phyloP scores from a whole-genome alignment of 202 grass and related monocot genomes.

The Bolboschoenoplectus hybrid region DNA sequence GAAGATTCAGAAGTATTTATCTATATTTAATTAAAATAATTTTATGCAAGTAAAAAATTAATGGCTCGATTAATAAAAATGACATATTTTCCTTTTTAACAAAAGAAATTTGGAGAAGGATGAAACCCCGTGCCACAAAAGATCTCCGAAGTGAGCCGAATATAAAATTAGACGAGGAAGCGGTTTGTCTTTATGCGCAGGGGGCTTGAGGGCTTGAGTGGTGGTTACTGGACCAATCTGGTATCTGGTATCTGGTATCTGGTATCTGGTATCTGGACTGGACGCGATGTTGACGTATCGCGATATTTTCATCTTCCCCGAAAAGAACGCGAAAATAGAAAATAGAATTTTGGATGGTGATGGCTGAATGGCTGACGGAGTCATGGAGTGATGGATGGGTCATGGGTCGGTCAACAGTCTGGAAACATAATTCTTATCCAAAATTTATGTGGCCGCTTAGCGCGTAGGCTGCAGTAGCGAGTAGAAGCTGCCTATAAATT shows the following conservation, averaged over 20 bases:
- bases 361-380: no score
- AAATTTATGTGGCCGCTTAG: neutral
- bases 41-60: no score
- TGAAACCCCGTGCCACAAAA: neutral
- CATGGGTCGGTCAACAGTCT: constrained; percentile 33
- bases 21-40: no score
- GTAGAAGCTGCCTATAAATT: neutral
- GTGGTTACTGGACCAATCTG: no score
- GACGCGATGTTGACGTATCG: neutral
- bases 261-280: neutral
- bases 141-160: neutral
- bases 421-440: constrained; percentile 14
- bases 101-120: no score
- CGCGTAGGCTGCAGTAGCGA: neutral
- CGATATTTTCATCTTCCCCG: neutral
- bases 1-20: no score
- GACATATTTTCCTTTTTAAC: no score
- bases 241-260: no score
- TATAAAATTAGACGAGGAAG: constrained; percentile 15
- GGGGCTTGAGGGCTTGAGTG: no score
- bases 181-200: constrained; percentile 19
- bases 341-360: neutral
- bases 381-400: no score
- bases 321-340: neutral
- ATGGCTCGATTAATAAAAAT: no score